Base-by-base conservation (phyloP, 768 basidiomycete genomes). In the Megacollybia marginata region DNA sequence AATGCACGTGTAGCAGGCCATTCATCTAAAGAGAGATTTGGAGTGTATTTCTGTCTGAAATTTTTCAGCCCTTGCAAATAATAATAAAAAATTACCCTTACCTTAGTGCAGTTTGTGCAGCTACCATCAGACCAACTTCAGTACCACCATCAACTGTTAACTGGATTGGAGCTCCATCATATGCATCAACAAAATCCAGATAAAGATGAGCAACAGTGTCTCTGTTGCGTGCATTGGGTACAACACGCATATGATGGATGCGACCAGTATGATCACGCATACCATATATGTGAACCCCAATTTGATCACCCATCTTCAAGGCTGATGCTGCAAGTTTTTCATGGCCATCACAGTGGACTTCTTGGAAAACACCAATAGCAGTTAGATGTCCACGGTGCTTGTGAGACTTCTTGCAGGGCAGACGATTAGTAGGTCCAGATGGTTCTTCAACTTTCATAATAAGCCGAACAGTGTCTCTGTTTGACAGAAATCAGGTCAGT, bases 181-280 rank as follows among this genome's bases (percentile, higher is more conserved):
- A 46, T 23, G 59, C 52, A 20, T 64, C 58, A 7, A 68, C 28
- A 16, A 68, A 55, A 50, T 70, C 69, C 31, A 69, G 57, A 48
- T 55, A 67, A 1, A 66, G 34, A 56, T 70, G 65, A 15, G 59
- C 66, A 28, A 67, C 49, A 10, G 59, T 55, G 11, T 40, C 55
- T 5, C 54, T 50, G 3, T 53, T 52, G 12, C 58, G 56, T 18
- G 48, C 55, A 43, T 67, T 59, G 2, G 62, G 67, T 6, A 69
- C 53, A 12, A 62, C 54, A 23, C 19, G 10, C 36, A 65, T 1
- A 32, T 52, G 46, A 2, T 57, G 53, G n/a, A 60, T 18, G 6
- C 19, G 38, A 20, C 55, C 61, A 1, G 51, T 54, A 51, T 67
- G 63, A 50, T 67, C 66, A 33, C 56, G 53, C 46, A 57, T 55